Conservation (phyloP, 2,329 filamentous ascomycete species). For the Colletotrichum aenigma region DNA sequence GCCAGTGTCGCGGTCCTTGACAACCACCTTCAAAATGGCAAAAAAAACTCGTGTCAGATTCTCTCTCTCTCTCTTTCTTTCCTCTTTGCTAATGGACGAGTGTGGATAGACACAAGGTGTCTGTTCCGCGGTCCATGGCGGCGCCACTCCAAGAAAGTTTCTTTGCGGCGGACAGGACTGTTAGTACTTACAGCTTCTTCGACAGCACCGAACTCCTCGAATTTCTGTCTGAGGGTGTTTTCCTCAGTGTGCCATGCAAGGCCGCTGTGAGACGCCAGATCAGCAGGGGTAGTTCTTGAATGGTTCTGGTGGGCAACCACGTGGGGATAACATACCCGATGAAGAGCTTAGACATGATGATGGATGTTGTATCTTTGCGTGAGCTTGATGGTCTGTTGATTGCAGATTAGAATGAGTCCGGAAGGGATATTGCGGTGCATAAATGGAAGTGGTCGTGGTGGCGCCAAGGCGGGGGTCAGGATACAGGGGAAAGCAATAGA, state of each 20-base stretch:
- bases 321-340: slow-evolving; percentile 72
- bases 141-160: slow-evolving; percentile 9
- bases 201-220: slow-evolving; percentile 87
- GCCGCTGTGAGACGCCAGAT: slow-evolving; percentile 62
- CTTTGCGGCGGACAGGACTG: slow-evolving; percentile 17
- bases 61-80: background rate
- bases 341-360: slow-evolving; percentile 87
- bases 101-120: background rate
- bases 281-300: slow-evolving; percentile 4
- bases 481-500: background rate
- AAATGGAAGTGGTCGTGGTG: slow-evolving; percentile 13
- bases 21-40: slow-evolving; percentile 73
- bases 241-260: slow-evolving; percentile 99
- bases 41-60: slow-evolving; percentile 23
- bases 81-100: background rate
- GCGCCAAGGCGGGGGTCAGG: slow-evolving; percentile 11
- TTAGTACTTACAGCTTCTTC: slow-evolving; percentile 86
- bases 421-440: slow-evolving; percentile 15
- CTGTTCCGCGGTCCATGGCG: background rate
- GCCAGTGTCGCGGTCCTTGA: slow-evolving; percentile 96
- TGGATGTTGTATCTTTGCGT: slow-evolving; percentile 22
- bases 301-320: background rate
- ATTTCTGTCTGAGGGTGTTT: slow-evolving; percentile 82
- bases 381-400: background rate
- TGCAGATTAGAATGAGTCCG: background rate